A percentile compares a stretch with the other conserved stretches of the same genome.
Evolutionary conservation across 495 filamentous ascomycete genomes (phyloP).

Genomic region (Hypoxylon cercidicola): DNA sequence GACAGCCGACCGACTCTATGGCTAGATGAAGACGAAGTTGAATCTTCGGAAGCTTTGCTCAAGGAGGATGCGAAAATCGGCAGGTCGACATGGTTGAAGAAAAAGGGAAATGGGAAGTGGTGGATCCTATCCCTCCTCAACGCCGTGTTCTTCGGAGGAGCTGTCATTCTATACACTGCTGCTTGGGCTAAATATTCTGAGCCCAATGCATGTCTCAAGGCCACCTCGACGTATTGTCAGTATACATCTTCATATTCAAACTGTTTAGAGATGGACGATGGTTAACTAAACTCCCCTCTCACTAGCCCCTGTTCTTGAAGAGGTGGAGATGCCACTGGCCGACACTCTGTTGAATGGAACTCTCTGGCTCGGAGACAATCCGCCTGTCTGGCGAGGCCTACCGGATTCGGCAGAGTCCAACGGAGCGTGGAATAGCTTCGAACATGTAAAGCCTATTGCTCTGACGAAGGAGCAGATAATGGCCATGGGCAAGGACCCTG

Average conservation of each 20-base stretch:
- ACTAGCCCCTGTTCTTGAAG: constrained; percentile 29
- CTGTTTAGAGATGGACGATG: not conserved
- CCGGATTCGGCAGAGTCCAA: constrained; percentile 18
- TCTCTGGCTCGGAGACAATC: constrained; percentile 23
- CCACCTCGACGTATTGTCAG: constrained; percentile 28
- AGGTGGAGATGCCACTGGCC: constrained; percentile 20
- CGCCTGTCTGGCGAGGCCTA: constrained; percentile 15
- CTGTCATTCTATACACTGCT: constrained; percentile 11
- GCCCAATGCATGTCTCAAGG: constrained; percentile 26
- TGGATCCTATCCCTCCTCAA: constrained; percentile 16
- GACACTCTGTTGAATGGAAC: constrained; percentile 24
- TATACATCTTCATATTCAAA: not conserved
- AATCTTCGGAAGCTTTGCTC: constrained; percentile 20
- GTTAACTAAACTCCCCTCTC: not conserved
- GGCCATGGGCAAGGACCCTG: constrained; percentile 48
- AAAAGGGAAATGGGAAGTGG: not conserved
- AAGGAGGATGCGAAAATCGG: not conserved
- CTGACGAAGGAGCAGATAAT: constrained; percentile 41
- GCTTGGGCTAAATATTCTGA: constrained; percentile 18
- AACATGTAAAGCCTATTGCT: constrained; percentile 24
- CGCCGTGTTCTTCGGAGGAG: constrained; percentile 4
- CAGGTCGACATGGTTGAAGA: not conserved
- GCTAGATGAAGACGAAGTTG: not conserved
- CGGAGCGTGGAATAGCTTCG: constrained; percentile 16
- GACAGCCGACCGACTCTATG: not conserved